phyloP scores from a whole-genome alignment of 139 green algal species.

The Marvania coccoides region DNA sequence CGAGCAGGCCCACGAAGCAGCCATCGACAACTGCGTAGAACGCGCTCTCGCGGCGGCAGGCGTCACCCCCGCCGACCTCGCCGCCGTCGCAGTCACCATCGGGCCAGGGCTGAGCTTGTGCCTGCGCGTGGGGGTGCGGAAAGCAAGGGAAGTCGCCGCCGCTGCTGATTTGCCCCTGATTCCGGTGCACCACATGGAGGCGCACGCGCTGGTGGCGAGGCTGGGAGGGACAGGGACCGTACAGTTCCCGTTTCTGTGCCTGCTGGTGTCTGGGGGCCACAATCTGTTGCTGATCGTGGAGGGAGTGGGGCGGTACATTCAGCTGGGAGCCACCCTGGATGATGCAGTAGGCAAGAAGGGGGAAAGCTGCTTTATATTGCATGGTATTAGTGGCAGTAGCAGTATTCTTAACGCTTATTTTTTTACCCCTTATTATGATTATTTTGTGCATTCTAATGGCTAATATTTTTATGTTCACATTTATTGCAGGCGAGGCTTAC shows the following conservation, averaged over 20 bases:
- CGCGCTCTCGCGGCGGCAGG: conserved; percentile 53
- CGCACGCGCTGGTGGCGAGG: conserved; percentile 86
- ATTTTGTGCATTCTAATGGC: neutral
- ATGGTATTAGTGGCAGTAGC: neutral
- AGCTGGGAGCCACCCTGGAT: conserved; percentile 88
- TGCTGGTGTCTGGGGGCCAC: conserved; percentile 91
- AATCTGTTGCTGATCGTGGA: conserved; percentile 88
- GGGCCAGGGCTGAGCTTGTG: conserved; percentile 92
- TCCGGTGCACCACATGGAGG: conserved; percentile 97
- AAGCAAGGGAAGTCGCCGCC: conserved; percentile 68
- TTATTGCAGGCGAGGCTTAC: conserved; percentile 74
- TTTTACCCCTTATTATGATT: neutral
- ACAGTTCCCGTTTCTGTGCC: conserved; percentile 86
- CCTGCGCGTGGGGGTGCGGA: conserved; percentile 84
- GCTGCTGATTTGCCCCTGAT: conserved; percentile 66
- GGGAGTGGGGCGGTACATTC: conserved; percentile 79
- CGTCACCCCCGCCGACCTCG: conserved; percentile 37
- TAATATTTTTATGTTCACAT: neutral
- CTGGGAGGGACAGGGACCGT: conserved; percentile 21
- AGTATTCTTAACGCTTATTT: neutral
- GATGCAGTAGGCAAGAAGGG: conserved; percentile 73
- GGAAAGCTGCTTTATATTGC: neutral
- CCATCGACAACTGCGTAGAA: conserved; percentile 84
- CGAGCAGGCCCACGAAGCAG: conserved; percentile 75
- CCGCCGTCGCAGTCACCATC: conserved; percentile 88